Base-by-base conservation (phyloP, 192 early-diverging fungal genomes). In the Coemansia sp. region DNA sequence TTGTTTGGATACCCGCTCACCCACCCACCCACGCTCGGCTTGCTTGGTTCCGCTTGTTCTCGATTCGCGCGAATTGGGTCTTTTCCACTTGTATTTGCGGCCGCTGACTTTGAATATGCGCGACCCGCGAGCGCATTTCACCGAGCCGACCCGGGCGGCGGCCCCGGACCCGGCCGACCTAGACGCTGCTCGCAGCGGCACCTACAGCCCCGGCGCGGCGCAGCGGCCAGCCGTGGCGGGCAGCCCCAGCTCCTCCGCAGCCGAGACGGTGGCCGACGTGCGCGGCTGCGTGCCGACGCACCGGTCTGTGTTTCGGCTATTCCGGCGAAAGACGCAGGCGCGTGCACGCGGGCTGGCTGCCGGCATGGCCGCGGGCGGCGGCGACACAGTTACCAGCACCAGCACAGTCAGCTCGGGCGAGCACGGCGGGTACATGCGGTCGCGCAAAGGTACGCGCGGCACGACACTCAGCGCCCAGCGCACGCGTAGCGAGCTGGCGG, bases 391-490 rank as follows among this genome's bases (percentile, higher is more conserved):
- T 4, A 34, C 53, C 13, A 46, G 53, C 41, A 38, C 29, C 18
- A 56, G 65, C 35, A 56, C 47, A 35, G 61, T 48, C 33, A 63
- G 51, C 43, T 47, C 55, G 12, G 61, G 60, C 47, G 54, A 58
- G 30, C 46, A 47, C 35, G 67, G 55, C 47, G 67, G 67, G n/a
- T 70, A 70, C 38, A 29, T 70, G 67, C 67, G 67, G 38, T 58
- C 67, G 10, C 50, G 54, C 13, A 70, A 58, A 26, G 42, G 30
- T n/a, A 70, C 60, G 41, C 54, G 60, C 6, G 67, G 48, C 3
- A 48, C 53, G 30, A 70, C 67, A 20, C 67, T 70, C 42, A 70
- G 60, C 34, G 60, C 67, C 23, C 67, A 70, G 51, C 67, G 67
- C 26, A 70, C 67, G 16, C 60, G 67, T 46, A 70, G 55, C 38